A percentile compares a stretch with the other conserved stretches of the same genome.
phyloP scores from a whole-genome alignment of 106 monocot species.

The Dendrobium officinale region DNA sequence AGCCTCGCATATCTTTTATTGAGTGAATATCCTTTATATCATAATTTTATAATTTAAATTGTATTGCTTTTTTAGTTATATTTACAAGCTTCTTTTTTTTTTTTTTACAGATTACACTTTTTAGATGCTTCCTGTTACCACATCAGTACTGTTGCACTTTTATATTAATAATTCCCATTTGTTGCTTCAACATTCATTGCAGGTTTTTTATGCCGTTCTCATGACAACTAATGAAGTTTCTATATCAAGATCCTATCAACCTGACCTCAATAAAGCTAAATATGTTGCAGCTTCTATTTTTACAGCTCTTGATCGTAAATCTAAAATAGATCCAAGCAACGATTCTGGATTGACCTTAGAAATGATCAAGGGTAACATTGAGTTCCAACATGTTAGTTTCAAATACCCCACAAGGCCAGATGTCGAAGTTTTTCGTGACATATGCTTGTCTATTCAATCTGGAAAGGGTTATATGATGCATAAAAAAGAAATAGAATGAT shows the following conservation, averaged over 20 bases:
- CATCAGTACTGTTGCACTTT: no score
- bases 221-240: no score
- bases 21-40: no score
- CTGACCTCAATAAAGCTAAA: no score
- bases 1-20: no score
- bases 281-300: neutral
- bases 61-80: no score
- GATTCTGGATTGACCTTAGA: constrained; percentile 29
- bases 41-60: no score
- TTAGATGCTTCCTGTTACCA: no score
- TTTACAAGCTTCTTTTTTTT: no score
- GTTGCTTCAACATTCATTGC: constrained; percentile 18
- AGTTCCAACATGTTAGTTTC: constrained; percentile 45
- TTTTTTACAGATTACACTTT: no score
- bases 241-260: no score
- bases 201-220: constrained; percentile 47
- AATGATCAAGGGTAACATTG: constrained; percentile 26
- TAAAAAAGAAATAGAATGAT: neutral
- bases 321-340: constrained; percentile 44
- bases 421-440: constrained; percentile 22
- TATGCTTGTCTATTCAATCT: constrained; percentile 17
- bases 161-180: neutral
- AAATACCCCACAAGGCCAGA: constrained; percentile 28
- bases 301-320: constrained; percentile 40
- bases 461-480: constrained; percentile 17